phyloP scores from a whole-genome alignment of 2,329 filamentous ascomycete genomes.

The Pseudocercospora cruenta region DNA sequence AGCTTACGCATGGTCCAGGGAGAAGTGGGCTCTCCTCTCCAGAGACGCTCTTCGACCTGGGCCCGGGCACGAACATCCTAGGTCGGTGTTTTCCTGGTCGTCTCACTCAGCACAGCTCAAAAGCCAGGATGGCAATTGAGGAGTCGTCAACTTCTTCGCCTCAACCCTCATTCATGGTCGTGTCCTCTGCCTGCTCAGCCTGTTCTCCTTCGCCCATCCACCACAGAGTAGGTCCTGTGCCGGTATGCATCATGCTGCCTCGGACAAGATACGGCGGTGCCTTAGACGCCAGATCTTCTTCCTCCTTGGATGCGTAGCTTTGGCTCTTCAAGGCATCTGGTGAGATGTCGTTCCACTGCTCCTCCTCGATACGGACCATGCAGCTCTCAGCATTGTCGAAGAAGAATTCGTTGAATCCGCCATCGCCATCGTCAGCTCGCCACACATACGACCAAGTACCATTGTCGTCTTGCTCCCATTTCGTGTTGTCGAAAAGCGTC shows the following conservation, averaged over 20 bases:
- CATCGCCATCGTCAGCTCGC: conserved; percentile 69
- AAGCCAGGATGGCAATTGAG: too few relatives aligned
- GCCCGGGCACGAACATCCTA: too few relatives aligned
- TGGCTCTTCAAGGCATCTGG: conserved; percentile 67
- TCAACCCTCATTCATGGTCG: conserved; percentile 4
- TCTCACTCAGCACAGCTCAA: not conserved
- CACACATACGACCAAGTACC: conserved; percentile 72
- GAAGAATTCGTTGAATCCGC: conserved; percentile 61
- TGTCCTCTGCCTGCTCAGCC: conserved; percentile 7
- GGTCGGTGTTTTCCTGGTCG: too few relatives aligned
- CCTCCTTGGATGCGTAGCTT: conserved; percentile 53
- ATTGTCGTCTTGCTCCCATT: conserved; percentile 34
- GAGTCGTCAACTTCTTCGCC: too few relatives aligned
- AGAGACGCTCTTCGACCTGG: too few relatives aligned
- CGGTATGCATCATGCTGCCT: conserved; percentile 53
- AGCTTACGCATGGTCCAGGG: too few relatives aligned
- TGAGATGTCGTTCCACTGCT: conserved; percentile 89
- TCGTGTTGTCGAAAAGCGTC: conserved; percentile 72
- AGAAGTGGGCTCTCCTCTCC: too few relatives aligned
- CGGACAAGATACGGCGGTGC: conserved; percentile 71
- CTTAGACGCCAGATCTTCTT: conserved; percentile 63
- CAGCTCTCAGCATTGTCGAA: conserved; percentile 91
- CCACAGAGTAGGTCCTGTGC: conserved; percentile 54
- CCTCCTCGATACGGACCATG: conserved; percentile 80
- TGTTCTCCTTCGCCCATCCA: conserved; percentile 43